phyloP scores from a whole-genome alignment of 257 asterid genomes.

The Solanum chiquidenum region DNA sequence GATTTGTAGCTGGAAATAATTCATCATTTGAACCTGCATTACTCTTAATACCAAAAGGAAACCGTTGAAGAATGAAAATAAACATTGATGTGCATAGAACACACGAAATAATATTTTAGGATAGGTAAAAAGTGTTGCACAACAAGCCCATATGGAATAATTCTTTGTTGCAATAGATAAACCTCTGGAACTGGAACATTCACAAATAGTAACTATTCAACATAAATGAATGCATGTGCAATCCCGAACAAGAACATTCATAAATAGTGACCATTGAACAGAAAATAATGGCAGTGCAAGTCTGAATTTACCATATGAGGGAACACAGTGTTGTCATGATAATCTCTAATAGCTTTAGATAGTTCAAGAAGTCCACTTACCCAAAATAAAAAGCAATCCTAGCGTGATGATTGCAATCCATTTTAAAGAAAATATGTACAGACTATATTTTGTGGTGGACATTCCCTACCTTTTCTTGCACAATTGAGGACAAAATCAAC shows the following conservation, averaged over 20 bases:
- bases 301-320: conserved; percentile 65
- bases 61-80: not conserved
- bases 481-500: conserved; percentile 74
- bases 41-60: conserved; percentile 33
- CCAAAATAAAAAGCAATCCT: not conserved
- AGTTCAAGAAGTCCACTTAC: conserved; percentile 82
- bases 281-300: not conserved
- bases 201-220: not conserved
- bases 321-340: conserved; percentile 65
- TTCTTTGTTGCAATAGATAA: not conserved
- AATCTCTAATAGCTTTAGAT: conserved; percentile 84
- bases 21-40: conserved; percentile 74
- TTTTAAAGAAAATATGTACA: not conserved
- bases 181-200: not conserved
- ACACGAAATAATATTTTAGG: not conserved
- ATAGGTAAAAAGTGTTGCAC: not conserved
- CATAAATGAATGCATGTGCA: not conserved
- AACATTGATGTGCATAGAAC: not conserved
- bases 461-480: conserved; percentile 69
- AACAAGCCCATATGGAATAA: not conserved
- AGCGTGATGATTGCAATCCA: not conserved
- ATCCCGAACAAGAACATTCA: not conserved
- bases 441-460: not conserved
- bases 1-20: conserved; percentile 69
- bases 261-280: not conserved